A percentile compares a stretch with the other conserved stretches of the same genome.
Evolutionary conservation across 2,329 filamentous ascomycete species (phyloP).

Genomic region (Aspergillus fijiensis): DNA sequence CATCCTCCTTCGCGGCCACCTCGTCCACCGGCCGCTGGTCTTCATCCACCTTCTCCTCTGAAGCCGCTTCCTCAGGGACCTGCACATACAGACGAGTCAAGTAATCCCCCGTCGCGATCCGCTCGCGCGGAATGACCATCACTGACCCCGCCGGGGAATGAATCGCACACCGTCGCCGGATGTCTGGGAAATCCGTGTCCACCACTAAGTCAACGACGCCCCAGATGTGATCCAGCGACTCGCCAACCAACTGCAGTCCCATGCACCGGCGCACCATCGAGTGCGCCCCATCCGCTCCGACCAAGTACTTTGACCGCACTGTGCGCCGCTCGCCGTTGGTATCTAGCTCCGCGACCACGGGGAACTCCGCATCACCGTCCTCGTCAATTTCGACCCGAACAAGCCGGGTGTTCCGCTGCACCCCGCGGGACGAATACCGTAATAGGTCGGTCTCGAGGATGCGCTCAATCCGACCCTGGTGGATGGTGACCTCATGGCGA

Average conservation of each 20-base stretch:
- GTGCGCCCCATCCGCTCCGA: slow-evolving; percentile 69
- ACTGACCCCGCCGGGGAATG: slow-evolving; percentile 73
- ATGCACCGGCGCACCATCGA: slow-evolving; percentile 63
- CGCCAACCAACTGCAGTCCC: slow-evolving; percentile 57
- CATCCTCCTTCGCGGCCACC: slow-evolving; percentile 53
- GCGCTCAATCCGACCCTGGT: slow-evolving; percentile 70
- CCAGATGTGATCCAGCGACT: slow-evolving; percentile 71
- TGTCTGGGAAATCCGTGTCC: slow-evolving; percentile 72
- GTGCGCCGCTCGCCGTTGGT: slow-evolving; percentile 30
- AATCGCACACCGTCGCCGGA: slow-evolving; percentile 76
- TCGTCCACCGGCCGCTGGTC: slow-evolving; percentile 13
- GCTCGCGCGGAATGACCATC: slow-evolving; percentile 75
- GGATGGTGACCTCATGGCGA: slow-evolving; percentile 68
- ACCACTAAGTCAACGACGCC: slow-evolving; percentile 74
- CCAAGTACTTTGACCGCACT: slow-evolving; percentile 67
- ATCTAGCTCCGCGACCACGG: slow-evolving; percentile 36
- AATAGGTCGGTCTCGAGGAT: slow-evolving; percentile 67
- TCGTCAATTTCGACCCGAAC: slow-evolving; percentile 60
- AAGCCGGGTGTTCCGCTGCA: slow-evolving; percentile 67
- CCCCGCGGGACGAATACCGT: slow-evolving; percentile 56
- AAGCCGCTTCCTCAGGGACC: slow-evolving; percentile 34
- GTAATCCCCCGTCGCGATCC: slow-evolving; percentile 61
- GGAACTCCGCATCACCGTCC: slow-evolving; percentile 42
- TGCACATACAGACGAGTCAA: slow-evolving; percentile 66
- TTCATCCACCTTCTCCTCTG: slow-evolving; percentile 25